A percentile compares a stretch with the other conserved stretches of the same genome.
Evolutionary conservation across 495 filamentous ascomycete genomes (phyloP).

Genomic region (Bryoglossum gracile): DNA sequence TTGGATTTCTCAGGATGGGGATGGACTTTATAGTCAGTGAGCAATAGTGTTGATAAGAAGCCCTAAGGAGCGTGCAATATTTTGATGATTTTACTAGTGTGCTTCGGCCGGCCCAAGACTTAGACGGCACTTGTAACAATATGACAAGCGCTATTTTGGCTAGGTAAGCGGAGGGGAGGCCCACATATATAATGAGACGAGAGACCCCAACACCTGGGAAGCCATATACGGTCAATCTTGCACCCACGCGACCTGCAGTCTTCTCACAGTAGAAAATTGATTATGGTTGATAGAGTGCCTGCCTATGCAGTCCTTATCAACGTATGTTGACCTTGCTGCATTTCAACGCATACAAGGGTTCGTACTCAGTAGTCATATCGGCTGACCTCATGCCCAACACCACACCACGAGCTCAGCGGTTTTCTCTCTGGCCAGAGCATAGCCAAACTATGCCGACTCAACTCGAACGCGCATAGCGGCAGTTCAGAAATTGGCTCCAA

Average conservation of each 20-base stretch:
- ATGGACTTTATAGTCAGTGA: slow-evolving; percentile 57
- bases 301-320: slow-evolving; percentile 15
- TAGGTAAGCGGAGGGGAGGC: slow-evolving; percentile 11
- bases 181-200: slow-evolving; percentile 18
- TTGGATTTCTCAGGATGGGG: slow-evolving; percentile 38
- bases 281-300: slow-evolving; percentile 13
- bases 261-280: slow-evolving; percentile 17
- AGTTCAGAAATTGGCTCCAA: no score
- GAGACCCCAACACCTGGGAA: slow-evolving; percentile 7
- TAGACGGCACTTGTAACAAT: slow-evolving; percentile 12
- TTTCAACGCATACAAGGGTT: no score
- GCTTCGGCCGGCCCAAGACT: slow-evolving; percentile 9
- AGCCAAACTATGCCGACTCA: no score
- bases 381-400: no score
- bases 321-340: no score
- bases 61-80: slow-evolving; percentile 45
- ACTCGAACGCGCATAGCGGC: no score
- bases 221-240: slow-evolving; percentile 17
- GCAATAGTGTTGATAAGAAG: slow-evolving; percentile 57
- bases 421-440: no score
- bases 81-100: slow-evolving; percentile 16
- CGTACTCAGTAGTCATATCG: no score
- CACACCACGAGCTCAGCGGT: no score
- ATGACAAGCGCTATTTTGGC: slow-evolving; percentile 12
- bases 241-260: slow-evolving; percentile 15